Evolutionary conservation across 1,284 basidiomycete species (phyloP).

Genomic region (Ustilago tritici): DNA sequence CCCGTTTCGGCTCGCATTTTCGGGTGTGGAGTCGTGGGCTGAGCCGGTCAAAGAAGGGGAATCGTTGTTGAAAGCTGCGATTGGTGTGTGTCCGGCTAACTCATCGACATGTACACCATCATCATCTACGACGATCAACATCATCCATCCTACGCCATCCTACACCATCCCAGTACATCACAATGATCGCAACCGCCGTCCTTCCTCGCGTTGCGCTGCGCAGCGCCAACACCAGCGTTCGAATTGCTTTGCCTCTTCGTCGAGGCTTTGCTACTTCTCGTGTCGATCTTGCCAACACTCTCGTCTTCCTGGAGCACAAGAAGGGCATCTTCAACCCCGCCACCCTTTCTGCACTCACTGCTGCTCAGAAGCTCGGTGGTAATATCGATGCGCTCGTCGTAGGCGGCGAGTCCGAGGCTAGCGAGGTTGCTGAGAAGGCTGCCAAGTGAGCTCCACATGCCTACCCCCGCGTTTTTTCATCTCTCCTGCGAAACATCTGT

Average conservation of each 20-base stretch:
- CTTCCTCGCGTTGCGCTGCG: constrained; percentile 39
- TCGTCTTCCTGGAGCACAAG: constrained; percentile 89
- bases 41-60: constrained; percentile 26
- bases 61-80: constrained; percentile 25
- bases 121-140: constrained; percentile 13
- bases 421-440: constrained; percentile 78
- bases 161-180: constrained; percentile 4
- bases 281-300: constrained; percentile 71
- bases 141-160: background rate
- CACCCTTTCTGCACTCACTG: constrained; percentile 89
- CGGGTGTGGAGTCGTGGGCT: constrained; percentile 30
- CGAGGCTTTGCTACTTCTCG: constrained; percentile 61
- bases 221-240: constrained; percentile 15
- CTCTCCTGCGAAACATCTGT: background rate
- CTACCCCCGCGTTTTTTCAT: background rate
- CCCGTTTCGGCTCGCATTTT: background rate
- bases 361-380: constrained; percentile 82
- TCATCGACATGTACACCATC: constrained; percentile 8
- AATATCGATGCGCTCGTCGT: constrained; percentile 90
- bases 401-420: constrained; percentile 80
- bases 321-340: constrained; percentile 84
- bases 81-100: background rate
- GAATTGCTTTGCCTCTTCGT: constrained; percentile 32
- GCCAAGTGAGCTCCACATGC: constrained; percentile 76
- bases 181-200: constrained; percentile 51